Conservation (phyloP, 1,139 yeast genomes). For the Nematodospora anomalae region DNA sequence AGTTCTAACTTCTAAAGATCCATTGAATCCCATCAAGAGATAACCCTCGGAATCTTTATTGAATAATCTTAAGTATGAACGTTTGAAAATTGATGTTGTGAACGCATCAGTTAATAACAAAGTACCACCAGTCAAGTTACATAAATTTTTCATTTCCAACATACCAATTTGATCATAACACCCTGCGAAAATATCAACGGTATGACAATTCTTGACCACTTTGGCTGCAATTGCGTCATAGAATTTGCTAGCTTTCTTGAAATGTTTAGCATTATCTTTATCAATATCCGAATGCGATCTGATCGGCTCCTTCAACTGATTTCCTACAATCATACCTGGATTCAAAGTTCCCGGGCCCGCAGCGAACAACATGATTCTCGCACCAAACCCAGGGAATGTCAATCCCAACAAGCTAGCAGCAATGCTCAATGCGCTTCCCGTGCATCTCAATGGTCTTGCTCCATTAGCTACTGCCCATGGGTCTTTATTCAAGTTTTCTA, state of each 20-base stretch:
- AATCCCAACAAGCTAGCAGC: constrained; percentile 83
- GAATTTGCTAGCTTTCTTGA: constrained; percentile 84
- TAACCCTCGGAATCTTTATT: constrained; percentile 76
- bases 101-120: constrained; percentile 90
- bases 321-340: constrained; percentile 93
- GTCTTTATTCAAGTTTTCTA: constrained; percentile 78
- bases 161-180: constrained; percentile 98
- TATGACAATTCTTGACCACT: constrained; percentile 71
- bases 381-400: constrained; percentile 87
- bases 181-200: constrained; percentile 93
- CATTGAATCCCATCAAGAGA: constrained; percentile 84
- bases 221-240: constrained; percentile 79
- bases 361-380: constrained; percentile 85
- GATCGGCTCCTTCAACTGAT: constrained; percentile 90
- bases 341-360: constrained; percentile 96
- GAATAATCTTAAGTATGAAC: constrained; percentile 85
- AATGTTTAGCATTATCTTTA: constrained; percentile 74
- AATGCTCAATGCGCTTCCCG: constrained; percentile 89
- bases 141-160: constrained; percentile 89
- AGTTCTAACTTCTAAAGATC: constrained; percentile 81
- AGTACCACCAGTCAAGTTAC: constrained; percentile 92
- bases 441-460: constrained; percentile 85
- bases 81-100: constrained; percentile 94
- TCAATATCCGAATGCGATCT: constrained; percentile 97
- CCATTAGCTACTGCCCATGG: constrained; percentile 93